Conservation (phyloP, 768 basidiomycete species). For the Lactarius deliciosus region DNA sequence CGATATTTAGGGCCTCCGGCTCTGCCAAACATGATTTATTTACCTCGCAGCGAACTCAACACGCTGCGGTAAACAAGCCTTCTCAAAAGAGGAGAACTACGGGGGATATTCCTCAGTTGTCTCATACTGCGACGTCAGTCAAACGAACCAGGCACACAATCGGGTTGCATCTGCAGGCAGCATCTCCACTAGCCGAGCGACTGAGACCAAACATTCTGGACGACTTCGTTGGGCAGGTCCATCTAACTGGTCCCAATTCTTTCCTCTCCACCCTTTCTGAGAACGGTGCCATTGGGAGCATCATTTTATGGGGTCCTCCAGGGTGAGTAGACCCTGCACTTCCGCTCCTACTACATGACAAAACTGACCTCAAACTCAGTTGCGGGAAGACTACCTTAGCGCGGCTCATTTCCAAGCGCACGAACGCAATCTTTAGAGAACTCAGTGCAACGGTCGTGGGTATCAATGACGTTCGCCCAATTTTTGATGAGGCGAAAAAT, state of each 20-base stretch:
- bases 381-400: constrained; percentile 80
- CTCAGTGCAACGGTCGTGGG: constrained; percentile 72
- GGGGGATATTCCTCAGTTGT: constrained; percentile 2
- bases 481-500: constrained; percentile 76
- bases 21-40: background rate
- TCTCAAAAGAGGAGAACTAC: constrained; percentile 11
- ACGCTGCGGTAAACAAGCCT: background rate
- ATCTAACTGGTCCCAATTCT: constrained; percentile 58
- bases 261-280: constrained; percentile 55
- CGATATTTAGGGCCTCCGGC: constrained; percentile 13
- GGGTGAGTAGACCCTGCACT: constrained; percentile 43
- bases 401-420: constrained; percentile 61
- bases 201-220: constrained; percentile 65
- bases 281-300: constrained; percentile 52
- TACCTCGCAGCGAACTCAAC: background rate
- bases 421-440: constrained; percentile 68
- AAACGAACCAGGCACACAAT: constrained; percentile 21
- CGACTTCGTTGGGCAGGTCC: constrained; percentile 72
- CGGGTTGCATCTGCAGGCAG: constrained; percentile 33
- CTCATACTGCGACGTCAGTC: background rate
- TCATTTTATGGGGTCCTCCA: constrained; percentile 76
- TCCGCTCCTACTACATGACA: constrained; percentile 6
- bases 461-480: constrained; percentile 66
- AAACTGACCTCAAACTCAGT: constrained; percentile 34
- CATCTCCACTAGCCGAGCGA: constrained; percentile 68